phyloP scores from a whole-genome alignment of 768 basidiomycete genomes.

The Boletus fagicola region DNA sequence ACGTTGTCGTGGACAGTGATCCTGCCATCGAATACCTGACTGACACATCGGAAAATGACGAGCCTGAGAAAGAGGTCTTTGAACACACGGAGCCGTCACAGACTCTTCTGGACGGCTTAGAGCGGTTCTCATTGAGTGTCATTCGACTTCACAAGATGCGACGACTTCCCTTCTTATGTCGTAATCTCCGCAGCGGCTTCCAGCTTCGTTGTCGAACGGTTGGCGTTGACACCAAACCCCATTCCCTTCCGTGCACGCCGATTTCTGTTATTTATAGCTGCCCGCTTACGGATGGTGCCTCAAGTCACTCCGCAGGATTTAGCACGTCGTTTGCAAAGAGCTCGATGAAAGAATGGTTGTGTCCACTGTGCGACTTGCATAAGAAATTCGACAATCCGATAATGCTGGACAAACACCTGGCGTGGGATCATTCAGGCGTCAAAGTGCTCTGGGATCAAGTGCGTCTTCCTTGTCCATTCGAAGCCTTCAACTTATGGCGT shows the following conservation, averaged over 20 bases:
- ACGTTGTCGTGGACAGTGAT: conserved; percentile 3
- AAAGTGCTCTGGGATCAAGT: conserved; percentile 38
- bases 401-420: conserved; percentile 49
- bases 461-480: conserved; percentile 4
- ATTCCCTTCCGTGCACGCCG: conserved; percentile 16
- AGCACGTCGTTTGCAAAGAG: conserved; percentile 16
- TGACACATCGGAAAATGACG: conserved; percentile 11
- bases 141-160: conserved; percentile 38
- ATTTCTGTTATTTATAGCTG: conserved; percentile 27
- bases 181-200: conserved; percentile 53
- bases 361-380: conserved; percentile 55
- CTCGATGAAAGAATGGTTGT: conserved; percentile 40
- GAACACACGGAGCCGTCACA: conserved; percentile 31
- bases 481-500: neutral
- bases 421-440: conserved; percentile 48
- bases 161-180: conserved; percentile 55
- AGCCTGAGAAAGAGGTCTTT: conserved; percentile 1
- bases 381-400: conserved; percentile 40
- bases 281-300: conserved; percentile 6
- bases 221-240: conserved; percentile 35
- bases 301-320: conserved; percentile 12
- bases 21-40: neutral
- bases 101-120: conserved; percentile 36
- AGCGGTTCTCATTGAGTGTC: conserved; percentile 30
- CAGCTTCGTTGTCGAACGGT: conserved; percentile 37